Percentiles rank a stretch among this genome's conserved stretches.
phyloP scores from a whole-genome alignment of 73 alveolate species.

The Urostyla sp. region DNA sequence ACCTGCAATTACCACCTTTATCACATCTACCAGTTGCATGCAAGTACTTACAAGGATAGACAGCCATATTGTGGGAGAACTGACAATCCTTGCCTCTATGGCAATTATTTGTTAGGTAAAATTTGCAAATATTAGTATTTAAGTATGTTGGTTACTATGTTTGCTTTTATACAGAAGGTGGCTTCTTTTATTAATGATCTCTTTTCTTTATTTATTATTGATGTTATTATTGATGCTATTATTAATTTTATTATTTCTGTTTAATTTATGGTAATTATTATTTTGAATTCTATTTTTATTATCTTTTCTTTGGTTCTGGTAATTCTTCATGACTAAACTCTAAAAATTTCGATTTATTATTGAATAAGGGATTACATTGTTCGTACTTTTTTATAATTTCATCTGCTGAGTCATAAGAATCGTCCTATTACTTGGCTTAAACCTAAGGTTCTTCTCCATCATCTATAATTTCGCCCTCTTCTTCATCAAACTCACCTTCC shows the following conservation, averaged over 20 bases:
- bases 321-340: background rate
- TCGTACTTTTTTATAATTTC: slow-evolving; percentile 23
- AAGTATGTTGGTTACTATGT: background rate
- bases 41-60: slow-evolving; percentile 84
- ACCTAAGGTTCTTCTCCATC: background rate
- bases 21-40: slow-evolving; percentile 91
- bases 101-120: slow-evolving; percentile 84
- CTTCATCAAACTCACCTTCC: too few species aligned
- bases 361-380: background rate
- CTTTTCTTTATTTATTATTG: slow-evolving; percentile 15
- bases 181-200: background rate
- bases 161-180: background rate
- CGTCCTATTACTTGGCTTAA: background rate
- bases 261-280: background rate
- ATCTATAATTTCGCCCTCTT: background rate
- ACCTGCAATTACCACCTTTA: slow-evolving; percentile 79
- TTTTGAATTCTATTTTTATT: background rate
- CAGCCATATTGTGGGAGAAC: slow-evolving; percentile 83
- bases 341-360: background rate
- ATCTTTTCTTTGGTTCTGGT: background rate
- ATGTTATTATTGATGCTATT: slow-evolving; percentile 10
- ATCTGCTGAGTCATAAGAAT: slow-evolving; percentile 40
- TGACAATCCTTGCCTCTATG: slow-evolving; percentile 84
- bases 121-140: slow-evolving; percentile 85
- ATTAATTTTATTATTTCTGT: background rate